Evolutionary conservation across 768 basidiomycete species (phyloP).

Genomic region (Podaxis rugospora): DNA sequence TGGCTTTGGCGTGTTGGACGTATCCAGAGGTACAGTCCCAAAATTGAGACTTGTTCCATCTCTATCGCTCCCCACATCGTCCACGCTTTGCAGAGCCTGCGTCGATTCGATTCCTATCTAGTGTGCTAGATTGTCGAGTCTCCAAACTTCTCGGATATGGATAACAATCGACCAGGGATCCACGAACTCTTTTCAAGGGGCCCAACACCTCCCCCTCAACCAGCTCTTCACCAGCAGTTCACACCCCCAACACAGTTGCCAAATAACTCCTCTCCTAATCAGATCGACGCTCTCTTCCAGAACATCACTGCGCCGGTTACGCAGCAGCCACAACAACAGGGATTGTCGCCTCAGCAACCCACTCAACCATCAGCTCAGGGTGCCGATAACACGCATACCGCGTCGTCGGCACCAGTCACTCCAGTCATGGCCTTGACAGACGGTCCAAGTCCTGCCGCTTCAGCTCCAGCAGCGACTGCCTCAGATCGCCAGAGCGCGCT

Average conservation of each 20-base stretch:
- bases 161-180: constrained; percentile 34
- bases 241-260: constrained; percentile 29
- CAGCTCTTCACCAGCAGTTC: constrained; percentile 14
- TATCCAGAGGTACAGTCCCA: constrained; percentile 11
- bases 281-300: constrained; percentile 69
- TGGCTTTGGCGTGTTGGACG: constrained; percentile 36
- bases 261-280: constrained; percentile 45
- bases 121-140: constrained; percentile 4
- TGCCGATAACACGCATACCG: constrained; percentile 24
- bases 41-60: constrained; percentile 14
- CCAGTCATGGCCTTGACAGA: constrained; percentile 41
- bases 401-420: constrained; percentile 28
- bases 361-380: constrained; percentile 11
- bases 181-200: constrained; percentile 54
- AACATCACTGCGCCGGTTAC: constrained; percentile 40
- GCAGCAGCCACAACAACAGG: constrained; percentile 20
- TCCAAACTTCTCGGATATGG: constrained; percentile 15
- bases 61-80: constrained; percentile 11
- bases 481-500: constrained; percentile 74
- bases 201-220: constrained; percentile 43
- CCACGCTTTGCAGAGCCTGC: not conserved
- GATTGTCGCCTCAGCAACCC: constrained; percentile 23
- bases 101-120: not conserved
- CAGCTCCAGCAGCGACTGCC: constrained; percentile 37
- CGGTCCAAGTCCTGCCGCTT: constrained; percentile 40